phyloP scores from a whole-genome alignment of 352 stramenopile genomes.

The Blastocystis hominis region DNA sequence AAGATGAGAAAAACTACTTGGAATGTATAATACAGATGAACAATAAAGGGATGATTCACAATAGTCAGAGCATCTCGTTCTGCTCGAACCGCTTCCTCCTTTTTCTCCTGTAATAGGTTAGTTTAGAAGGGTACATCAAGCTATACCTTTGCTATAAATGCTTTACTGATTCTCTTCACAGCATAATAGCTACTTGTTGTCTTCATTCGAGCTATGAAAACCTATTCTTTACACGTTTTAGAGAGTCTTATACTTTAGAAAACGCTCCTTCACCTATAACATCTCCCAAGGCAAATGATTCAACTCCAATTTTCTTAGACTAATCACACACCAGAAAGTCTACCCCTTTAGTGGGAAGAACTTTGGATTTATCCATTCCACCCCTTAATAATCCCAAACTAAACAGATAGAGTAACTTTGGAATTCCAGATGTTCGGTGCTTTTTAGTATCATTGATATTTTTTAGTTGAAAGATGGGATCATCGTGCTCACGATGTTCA shows the following conservation, averaged over 20 bases:
- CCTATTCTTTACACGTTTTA: not conserved
- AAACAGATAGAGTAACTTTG: not conserved
- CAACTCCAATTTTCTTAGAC: slow-evolving; percentile 28
- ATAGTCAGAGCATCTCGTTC: slow-evolving; percentile 61
- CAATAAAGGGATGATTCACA: slow-evolving; percentile 60
- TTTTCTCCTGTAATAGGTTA: slow-evolving; percentile 59
- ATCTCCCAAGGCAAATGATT: slow-evolving; percentile 50
- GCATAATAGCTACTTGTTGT: slow-evolving; percentile 58
- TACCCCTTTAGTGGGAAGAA: not conserved
- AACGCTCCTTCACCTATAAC: slow-evolving; percentile 33
- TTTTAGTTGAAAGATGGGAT: not conserved
- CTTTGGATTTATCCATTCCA: not conserved
- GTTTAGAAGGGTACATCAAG: not conserved
- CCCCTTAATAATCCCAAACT: not conserved
- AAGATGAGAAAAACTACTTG: slow-evolving; percentile 23
- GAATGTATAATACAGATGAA: slow-evolving; percentile 61
- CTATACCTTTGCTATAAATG: slow-evolving; percentile 43
- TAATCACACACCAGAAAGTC: not conserved
- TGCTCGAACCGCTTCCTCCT: slow-evolving; percentile 59
- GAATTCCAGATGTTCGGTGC: not conserved
- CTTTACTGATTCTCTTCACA: slow-evolving; percentile 62
- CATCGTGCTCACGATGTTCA: not conserved
- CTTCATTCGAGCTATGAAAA: slow-evolving; percentile 57
- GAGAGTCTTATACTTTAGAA: not conserved
- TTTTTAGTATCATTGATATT: not conserved